These are phyloP conservation scores for Euphorbia schlechtendalii DNA, from an alignment of 441 rosid species.

Conservation along the genomic window DNA sequence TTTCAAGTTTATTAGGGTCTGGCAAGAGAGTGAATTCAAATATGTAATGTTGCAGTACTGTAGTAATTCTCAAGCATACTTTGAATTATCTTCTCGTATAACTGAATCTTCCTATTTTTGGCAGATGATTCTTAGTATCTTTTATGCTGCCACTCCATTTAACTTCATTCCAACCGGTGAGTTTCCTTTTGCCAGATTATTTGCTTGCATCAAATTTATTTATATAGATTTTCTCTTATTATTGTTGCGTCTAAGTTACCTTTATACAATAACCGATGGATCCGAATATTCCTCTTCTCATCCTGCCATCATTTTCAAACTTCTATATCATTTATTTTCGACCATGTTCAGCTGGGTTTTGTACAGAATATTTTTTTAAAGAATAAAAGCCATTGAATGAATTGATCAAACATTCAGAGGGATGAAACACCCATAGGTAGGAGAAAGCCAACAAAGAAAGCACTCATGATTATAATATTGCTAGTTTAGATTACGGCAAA, in stretches of 20 bases:
- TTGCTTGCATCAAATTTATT: not conserved
- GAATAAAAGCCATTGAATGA: not conserved
- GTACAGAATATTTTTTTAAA: not conserved
- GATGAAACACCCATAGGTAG: not conserved
- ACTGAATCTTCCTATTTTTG: slow-evolving; percentile 22
- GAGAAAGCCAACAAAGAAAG: not conserved
- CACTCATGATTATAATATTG: not conserved
- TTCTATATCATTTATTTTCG: not conserved
- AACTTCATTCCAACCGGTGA: slow-evolving; percentile 72
- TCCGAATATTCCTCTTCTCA: no score
- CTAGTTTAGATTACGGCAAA: not conserved
- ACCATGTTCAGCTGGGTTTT: not conserved
- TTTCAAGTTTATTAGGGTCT: no score
- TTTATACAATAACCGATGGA: not conserved
- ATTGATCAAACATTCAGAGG: not conserved
- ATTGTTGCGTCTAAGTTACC: not conserved
- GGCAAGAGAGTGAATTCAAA: no score
- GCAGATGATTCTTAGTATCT: slow-evolving; percentile 57
- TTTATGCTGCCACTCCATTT: slow-evolving; percentile 62
- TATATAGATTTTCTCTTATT: not conserved
- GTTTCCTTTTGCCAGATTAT: slow-evolving; percentile 2
- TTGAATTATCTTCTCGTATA: no score
- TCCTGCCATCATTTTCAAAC: no score
- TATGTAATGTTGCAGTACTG: no score
- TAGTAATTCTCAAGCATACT: no score